phyloP scores from a whole-genome alignment of 352 stramenopile genomes.

The Globisporangium nagaii region DNA sequence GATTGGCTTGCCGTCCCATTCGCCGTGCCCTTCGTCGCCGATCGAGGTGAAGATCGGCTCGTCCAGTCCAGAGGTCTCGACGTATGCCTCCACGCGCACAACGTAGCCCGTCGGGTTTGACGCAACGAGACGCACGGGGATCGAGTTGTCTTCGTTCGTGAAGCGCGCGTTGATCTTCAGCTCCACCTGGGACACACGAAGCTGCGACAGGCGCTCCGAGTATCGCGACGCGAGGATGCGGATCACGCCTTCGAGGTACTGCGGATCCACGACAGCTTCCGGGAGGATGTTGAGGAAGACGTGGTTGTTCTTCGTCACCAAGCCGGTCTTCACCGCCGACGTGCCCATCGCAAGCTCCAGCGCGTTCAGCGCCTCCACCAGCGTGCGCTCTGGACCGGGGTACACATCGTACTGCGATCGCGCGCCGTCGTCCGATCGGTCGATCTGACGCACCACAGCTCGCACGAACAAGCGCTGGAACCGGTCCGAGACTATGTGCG shows the following conservation, averaged over 20 bases:
- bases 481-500: slow-evolving; percentile 81
- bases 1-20: slow-evolving; percentile 94
- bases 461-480: slow-evolving; percentile 96
- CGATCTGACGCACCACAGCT: slow-evolving; percentile 90
- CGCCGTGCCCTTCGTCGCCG: slow-evolving; percentile 82
- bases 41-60: slow-evolving; percentile 89
- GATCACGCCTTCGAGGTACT: slow-evolving; percentile 96
- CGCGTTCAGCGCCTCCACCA: slow-evolving; percentile 98
- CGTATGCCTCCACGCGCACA: slow-evolving; percentile 98
- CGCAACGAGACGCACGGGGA: slow-evolving; percentile 94
- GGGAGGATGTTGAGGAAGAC: slow-evolving; percentile 99
- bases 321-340: slow-evolving; percentile 72
- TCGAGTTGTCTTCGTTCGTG: slow-evolving; percentile 89
- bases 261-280: slow-evolving; percentile 91
- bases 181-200: slow-evolving; percentile 96
- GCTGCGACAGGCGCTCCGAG: slow-evolving; percentile 85
- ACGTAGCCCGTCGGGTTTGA: slow-evolving; percentile 99
- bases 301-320: slow-evolving; percentile 95
- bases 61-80: slow-evolving; percentile 89
- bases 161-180: slow-evolving; percentile 95
- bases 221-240: slow-evolving; percentile 84
- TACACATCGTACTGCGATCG: slow-evolving; percentile 88
- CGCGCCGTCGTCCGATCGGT: slow-evolving; percentile 65
- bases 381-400: slow-evolving; percentile 93
- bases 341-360: slow-evolving; percentile 95